Base-by-base conservation (phyloP, 2,329 filamentous ascomycete species). In the Tothia fuscella region DNA sequence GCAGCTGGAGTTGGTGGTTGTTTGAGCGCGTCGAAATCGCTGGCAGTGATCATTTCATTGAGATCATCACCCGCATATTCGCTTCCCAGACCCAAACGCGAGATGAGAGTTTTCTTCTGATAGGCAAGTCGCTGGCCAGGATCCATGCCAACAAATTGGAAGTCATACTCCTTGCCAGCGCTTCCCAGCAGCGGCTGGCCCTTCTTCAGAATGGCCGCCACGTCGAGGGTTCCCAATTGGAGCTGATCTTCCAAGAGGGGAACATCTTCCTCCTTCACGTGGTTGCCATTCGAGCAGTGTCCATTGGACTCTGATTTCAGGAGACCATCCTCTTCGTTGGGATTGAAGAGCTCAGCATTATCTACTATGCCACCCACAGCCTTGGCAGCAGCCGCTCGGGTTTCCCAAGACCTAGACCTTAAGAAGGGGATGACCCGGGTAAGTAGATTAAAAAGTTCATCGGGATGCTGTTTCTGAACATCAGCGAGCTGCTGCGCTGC, bases 381-480 rank as follows among this genome's bases (percentile, higher is more conserved):
- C 63, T 89, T 93, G 51, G 89, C 87, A 35, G 93, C 83, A 41
- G 91, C 93, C 47, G 82, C 88, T 51, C 93, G 74, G 20, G 91
- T 98, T 56, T 98, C 91, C 91, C 91, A 98, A 57, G 88, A 89
- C 59, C 89, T 94, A 51, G 91, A 89, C 45, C 85, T 78, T 22
- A 98, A 72, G 61, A 95, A 98, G 1, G 91, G 89, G n/a, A 98
- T 80, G 24, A 98, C 88, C 46, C 89, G 75, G 22, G 86, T 89
- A 10, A 98, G 72, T 5, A 98, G 73, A 57, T 96, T 95, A 65
- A 96, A 96, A 1, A 98, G 70, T 61, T 98, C 93, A 64, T 98
- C 89, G 0, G 91, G 91, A 54, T 96, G 91, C 60, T 91, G 84
- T 59, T 95, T 96, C 64, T 98, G 93, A 62, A 94, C 91, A 64